phyloP scores from a whole-genome alignment of 2,329 filamentous ascomycete genomes.

The Conoideocrella luteorostrata region DNA sequence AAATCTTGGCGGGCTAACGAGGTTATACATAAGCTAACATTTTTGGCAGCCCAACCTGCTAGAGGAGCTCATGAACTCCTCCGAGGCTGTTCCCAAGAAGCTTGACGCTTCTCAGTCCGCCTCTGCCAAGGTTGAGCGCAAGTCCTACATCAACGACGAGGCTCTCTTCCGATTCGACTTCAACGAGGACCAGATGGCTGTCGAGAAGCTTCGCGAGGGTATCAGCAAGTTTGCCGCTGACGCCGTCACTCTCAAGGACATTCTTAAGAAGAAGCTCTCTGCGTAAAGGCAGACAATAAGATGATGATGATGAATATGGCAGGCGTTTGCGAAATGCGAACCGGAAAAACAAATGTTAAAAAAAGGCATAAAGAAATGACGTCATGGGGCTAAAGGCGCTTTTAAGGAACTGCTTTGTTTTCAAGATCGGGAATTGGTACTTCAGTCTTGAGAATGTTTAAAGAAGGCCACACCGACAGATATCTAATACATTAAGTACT shows the following conservation, averaged over 20 bases:
- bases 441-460: too few species aligned
- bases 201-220: constrained; percentile 98
- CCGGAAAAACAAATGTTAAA: not conserved
- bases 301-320: not conserved
- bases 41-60: constrained; percentile 71
- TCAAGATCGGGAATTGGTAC: too few species aligned
- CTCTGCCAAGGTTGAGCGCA: constrained; percentile 74
- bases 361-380: not conserved
- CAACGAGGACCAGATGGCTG: constrained; percentile 99
- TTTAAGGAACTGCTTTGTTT: not conserved
- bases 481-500: too few species aligned
- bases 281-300: constrained; percentile 26
- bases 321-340: not conserved
- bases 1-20: constrained; percentile 16
- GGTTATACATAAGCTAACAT: constrained; percentile 10
- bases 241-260: constrained; percentile 85
- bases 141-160: constrained; percentile 86
- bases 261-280: constrained; percentile 78
- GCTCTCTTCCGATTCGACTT: constrained; percentile 93
- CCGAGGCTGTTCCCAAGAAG: constrained; percentile 81
- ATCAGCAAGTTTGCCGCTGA: constrained; percentile 99
- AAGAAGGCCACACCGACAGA: too few species aligned
- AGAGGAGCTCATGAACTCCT: constrained; percentile 86
- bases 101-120: constrained; percentile 64
- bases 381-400: constrained; percentile 3